Conservation (phyloP, 2,329 filamentous ascomycete genomes). For the Grosmannia huntii region DNA sequence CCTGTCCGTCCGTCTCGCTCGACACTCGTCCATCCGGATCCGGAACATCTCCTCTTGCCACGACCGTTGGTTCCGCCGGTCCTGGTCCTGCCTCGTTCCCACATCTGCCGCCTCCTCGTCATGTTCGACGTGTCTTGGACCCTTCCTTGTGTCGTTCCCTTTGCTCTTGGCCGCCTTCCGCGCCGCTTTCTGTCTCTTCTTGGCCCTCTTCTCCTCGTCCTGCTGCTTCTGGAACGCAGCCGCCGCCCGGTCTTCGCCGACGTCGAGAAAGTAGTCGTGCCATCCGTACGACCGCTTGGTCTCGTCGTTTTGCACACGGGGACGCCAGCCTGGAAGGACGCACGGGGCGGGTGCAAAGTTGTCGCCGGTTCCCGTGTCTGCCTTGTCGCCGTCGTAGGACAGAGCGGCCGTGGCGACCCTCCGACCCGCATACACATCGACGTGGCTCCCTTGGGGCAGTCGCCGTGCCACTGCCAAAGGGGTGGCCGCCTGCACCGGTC, state of each 20-base stretch:
- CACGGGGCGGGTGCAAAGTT: background rate
- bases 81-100: no score
- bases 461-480: background rate
- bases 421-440: conserved; percentile 2
- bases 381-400: background rate
- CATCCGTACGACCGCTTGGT: background rate
- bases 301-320: background rate
- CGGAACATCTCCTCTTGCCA: background rate
- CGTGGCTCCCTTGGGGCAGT: conserved; percentile 1
- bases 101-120: background rate
- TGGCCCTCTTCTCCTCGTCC: background rate
- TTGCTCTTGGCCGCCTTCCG: background rate
- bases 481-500: conserved; percentile 1
- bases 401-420: conserved; percentile 4
- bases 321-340: background rate
- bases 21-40: background rate
- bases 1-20: background rate
- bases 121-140: background rate
- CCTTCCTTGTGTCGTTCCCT: background rate
- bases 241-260: background rate
- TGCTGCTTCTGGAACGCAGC: background rate
- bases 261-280: conserved; percentile 4
- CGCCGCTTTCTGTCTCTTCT: background rate
- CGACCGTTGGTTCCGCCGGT: background rate
- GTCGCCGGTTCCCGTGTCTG: background rate